Conservation (phyloP, 2,329 filamentous ascomycete species). For the Pyricularia pennisetigena region DNA sequence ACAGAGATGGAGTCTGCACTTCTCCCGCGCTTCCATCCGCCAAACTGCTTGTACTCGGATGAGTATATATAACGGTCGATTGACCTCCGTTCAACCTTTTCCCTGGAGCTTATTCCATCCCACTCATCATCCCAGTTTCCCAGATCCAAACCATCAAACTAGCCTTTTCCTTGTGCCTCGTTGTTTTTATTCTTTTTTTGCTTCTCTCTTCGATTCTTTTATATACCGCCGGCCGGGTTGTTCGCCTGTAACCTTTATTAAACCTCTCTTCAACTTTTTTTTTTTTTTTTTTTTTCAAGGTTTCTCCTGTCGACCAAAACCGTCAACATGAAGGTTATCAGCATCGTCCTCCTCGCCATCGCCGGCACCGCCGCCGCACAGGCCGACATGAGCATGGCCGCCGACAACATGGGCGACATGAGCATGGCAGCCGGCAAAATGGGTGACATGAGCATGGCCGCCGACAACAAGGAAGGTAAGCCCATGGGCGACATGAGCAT, state of each 20-base stretch:
- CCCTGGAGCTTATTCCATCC: neutral
- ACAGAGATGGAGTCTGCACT: neutral
- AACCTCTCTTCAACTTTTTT: neutral
- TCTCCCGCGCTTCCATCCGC: neutral
- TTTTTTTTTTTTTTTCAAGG: neutral
- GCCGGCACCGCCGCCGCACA: neutral
- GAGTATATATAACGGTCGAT: neutral
- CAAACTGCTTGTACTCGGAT: neutral
- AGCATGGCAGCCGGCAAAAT: neutral
- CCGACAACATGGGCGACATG: neutral
- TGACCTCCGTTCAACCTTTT: neutral
- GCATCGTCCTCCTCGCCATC: conserved; percentile 11
- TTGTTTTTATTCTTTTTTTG: neutral
- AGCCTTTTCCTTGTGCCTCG: neutral
- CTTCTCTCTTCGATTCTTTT: neutral
- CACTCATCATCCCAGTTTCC: neutral
- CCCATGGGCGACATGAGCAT: conserved; percentile 11
- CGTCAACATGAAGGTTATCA: conserved; percentile 14
- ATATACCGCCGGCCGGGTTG: neutral
- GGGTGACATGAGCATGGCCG: conserved; percentile 15
- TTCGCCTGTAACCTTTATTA: neutral
- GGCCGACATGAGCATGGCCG: neutral
- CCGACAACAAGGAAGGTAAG: conserved; percentile 9
- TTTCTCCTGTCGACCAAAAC: neutral
- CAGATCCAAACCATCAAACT: neutral